Percentiles rank a stretch among this genome's conserved stretches.
These are phyloP conservation scores for Colletotrichum liaoningense DNA, from an alignment of 2,329 filamentous ascomycete species.

Conservation along the genomic window DNA sequence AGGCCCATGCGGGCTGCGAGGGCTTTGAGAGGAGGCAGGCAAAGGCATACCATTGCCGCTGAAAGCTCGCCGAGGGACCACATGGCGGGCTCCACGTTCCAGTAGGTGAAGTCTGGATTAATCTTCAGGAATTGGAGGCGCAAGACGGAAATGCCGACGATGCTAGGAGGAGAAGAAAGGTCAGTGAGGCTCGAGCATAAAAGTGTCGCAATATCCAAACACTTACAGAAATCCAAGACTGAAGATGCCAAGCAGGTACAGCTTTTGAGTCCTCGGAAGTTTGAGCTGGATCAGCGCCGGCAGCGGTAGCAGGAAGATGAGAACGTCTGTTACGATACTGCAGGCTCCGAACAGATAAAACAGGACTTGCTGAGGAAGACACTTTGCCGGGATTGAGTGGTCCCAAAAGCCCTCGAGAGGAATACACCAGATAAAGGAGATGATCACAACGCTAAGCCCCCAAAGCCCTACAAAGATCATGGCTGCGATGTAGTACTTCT, in stretches of 20 bases:
- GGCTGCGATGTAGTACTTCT: slow-evolving; percentile 40
- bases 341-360: slow-evolving; percentile 40
- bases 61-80: slow-evolving; percentile 40
- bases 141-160: slow-evolving; percentile 40
- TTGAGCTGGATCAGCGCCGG: slow-evolving; percentile 41
- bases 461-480: slow-evolving; percentile 41
- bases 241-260: slow-evolving; percentile 42
- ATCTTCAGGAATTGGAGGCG: slow-evolving; percentile 37
- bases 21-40: slow-evolving; percentile 38
- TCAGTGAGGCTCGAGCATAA: not conserved
- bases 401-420: slow-evolving; percentile 44
- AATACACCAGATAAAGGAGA: slow-evolving; percentile 39
- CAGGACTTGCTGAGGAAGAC: slow-evolving; percentile 36
- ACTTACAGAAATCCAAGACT: slow-evolving; percentile 43
- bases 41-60: slow-evolving; percentile 39
- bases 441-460: slow-evolving; percentile 41
- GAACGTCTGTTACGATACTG: slow-evolving; percentile 42
- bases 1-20: slow-evolving; percentile 13
- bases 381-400: slow-evolving; percentile 33
- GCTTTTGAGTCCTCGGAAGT: slow-evolving; percentile 38
- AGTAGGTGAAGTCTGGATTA: slow-evolving; percentile 36
- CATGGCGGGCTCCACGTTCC: slow-evolving; percentile 39
- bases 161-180: slow-evolving; percentile 10
- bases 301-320: slow-evolving; percentile 42
- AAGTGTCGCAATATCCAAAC: not conserved